Evolutionary conservation across 1,284 basidiomycete genomes (phyloP).

Genomic region (Irpex rosettiformis): DNA sequence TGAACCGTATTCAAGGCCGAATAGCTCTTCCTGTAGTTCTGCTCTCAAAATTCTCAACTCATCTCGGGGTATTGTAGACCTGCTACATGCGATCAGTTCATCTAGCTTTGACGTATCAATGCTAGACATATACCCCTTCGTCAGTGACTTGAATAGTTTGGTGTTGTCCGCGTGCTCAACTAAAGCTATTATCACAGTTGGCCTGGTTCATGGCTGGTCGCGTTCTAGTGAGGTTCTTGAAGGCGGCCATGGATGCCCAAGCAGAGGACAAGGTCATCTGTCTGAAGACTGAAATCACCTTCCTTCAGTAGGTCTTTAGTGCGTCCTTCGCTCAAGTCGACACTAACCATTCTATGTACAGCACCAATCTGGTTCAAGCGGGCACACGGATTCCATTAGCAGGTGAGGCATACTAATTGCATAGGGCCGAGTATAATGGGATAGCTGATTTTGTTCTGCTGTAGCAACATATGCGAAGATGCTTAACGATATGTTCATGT

Average conservation of each 20-base stretch:
- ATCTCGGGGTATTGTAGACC: conserved; percentile 56
- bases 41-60: conserved; percentile 60
- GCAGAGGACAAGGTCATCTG: conserved; percentile 49
- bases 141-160: conserved; percentile 24
- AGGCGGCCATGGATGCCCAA: conserved; percentile 49
- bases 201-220: conserved; percentile 62
- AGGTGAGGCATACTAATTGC: conserved; percentile 29
- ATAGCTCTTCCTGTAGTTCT: conserved; percentile 54
- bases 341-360: conserved; percentile 7
- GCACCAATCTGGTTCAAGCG: conserved; percentile 47
- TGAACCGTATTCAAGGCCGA: conserved; percentile 63
- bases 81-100: conserved; percentile 57
- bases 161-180: neutral
- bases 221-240: conserved; percentile 56
- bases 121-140: conserved; percentile 53
- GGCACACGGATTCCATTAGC: conserved; percentile 60
- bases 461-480: conserved; percentile 9
- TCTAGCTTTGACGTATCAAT: conserved; percentile 67
- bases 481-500: conserved; percentile 3
- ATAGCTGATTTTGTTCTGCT: neutral
- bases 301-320: conserved; percentile 47
- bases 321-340: conserved; percentile 1
- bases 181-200: conserved; percentile 37
- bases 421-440: neutral
- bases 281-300: conserved; percentile 54